Base-by-base conservation (phyloP, 192 early-diverging fungal genomes). In the Linnemannia elongata region DNA sequence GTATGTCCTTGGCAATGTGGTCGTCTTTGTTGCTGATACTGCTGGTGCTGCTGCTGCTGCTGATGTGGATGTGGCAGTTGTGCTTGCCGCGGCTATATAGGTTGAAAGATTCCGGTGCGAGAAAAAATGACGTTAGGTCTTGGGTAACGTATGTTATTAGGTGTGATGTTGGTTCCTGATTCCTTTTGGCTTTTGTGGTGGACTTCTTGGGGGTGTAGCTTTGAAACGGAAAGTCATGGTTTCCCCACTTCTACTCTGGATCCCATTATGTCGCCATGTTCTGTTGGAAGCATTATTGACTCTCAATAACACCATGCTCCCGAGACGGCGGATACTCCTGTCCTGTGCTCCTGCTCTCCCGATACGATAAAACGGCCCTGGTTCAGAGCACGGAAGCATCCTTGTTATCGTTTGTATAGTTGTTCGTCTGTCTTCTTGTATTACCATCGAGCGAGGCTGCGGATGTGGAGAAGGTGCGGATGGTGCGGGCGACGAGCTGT, bases 1-100 rank as follows among this genome's bases (percentile, higher is more conserved):
- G 82, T 96, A 96, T 41, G 93, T 55, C 60, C 52, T 81, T 68
- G 88, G 78, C 71, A 81, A 73, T 44, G 42, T 30, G 24, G 42
- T 30, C 42, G 72, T 22, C 20, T 73, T 73, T 38, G 69, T 27
- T 45, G 72, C 42, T 52, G 79, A 45, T 72, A 73, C 27, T 49
- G 69, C 52, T 70, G 74, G 24, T 72, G 60, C 38, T 79, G 54
- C 8, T 72, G 60, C 38, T 79, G 54, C 8, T n/a, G 36, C 33
- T 75, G 38, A 39, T 39, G 47, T 55, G 47, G 73, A 22, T 35
- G 69, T 7, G 45, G 54, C 33, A 7, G 49, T 39, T 10, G 77
- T 7, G 5, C 69, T 36, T 55, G 76, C 18, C 4, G 55, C 38
- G 57, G 52, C 52, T 72, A 41, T 57, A 72, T n/a, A n/a, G 71